A percentile compares a stretch with the other conserved stretches of the same genome.
Evolutionary conservation across 2,329 filamentous ascomycete species (phyloP).

Genomic region (Coniella vitis): DNA sequence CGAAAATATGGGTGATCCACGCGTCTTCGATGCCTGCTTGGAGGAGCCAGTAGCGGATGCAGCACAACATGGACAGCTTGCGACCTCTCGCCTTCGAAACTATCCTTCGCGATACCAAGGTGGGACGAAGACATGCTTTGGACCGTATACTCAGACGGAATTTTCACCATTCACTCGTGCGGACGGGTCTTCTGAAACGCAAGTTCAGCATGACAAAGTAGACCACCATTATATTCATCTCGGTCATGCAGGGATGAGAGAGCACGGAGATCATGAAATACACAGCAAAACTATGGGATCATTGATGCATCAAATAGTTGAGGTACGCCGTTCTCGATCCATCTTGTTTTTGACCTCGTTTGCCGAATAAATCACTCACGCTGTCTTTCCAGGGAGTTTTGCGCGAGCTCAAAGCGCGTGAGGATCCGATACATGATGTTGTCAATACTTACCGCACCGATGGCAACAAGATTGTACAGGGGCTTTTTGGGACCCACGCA

Average conservation of each 20-base stretch:
- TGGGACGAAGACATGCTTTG: no score
- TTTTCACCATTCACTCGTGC: no score
- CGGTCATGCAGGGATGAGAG: not conserved
- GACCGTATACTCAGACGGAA: no score
- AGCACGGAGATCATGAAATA: not conserved
- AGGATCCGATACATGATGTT: constrained; percentile 7
- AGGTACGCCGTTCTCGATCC: constrained; percentile 1
- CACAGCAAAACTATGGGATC: not conserved
- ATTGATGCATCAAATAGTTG: constrained; percentile 14
- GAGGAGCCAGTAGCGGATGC: not conserved
- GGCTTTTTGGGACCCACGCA: not conserved
- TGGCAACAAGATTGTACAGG: constrained; percentile 3
- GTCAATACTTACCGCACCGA: constrained; percentile 1
- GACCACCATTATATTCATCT: no score
- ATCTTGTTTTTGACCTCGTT: no score
- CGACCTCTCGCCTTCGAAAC: no score
- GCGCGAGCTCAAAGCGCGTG: constrained; percentile 6
- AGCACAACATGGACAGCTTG: not conserved
- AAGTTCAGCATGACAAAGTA: no score
- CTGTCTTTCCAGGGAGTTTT: constrained; percentile 2
- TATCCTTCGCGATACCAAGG: no score
- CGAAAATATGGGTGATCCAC: not conserved
- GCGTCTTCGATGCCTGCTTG: no score
- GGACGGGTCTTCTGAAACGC: no score
- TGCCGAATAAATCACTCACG: not conserved